Evolutionary conservation across 352 stramenopile genomes (phyloP).

Genomic region (Pythium sp.): DNA sequence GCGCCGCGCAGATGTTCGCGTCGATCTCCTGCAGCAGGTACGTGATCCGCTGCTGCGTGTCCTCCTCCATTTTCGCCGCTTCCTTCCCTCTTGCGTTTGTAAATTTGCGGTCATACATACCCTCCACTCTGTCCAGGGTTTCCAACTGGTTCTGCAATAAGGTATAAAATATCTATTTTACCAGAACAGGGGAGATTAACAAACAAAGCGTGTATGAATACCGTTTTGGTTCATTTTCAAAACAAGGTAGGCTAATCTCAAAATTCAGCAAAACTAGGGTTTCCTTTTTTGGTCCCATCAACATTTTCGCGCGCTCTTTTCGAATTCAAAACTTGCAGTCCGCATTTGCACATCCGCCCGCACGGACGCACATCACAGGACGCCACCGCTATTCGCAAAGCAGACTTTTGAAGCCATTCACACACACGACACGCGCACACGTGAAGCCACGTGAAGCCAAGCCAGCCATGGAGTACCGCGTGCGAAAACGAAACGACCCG

Average conservation of each 20-base stretch:
- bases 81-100: background rate
- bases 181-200: background rate
- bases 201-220: background rate
- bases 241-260: background rate
- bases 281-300: constrained; percentile 11
- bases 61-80: constrained; percentile 56
- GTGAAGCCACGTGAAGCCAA: background rate
- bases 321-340: constrained; percentile 21
- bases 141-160: background rate
- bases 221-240: background rate
- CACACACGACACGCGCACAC: background rate
- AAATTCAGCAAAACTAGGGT: constrained; percentile 11
- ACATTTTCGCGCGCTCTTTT: constrained; percentile 19
- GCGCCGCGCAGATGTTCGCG: constrained; percentile 73
- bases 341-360: background rate
- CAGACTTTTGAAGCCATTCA: background rate
- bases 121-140: background rate
- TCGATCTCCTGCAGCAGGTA: constrained; percentile 86
- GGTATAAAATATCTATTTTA: background rate
- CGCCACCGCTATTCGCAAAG: background rate
- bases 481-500: constrained; percentile 41
- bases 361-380: background rate
- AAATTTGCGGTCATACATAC: background rate
- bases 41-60: constrained; percentile 76
- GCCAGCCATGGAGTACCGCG: constrained; percentile 35